Base-by-base conservation (phyloP, 2,329 filamentous ascomycete genomes). In the Alternaria angustiovoidea region DNA sequence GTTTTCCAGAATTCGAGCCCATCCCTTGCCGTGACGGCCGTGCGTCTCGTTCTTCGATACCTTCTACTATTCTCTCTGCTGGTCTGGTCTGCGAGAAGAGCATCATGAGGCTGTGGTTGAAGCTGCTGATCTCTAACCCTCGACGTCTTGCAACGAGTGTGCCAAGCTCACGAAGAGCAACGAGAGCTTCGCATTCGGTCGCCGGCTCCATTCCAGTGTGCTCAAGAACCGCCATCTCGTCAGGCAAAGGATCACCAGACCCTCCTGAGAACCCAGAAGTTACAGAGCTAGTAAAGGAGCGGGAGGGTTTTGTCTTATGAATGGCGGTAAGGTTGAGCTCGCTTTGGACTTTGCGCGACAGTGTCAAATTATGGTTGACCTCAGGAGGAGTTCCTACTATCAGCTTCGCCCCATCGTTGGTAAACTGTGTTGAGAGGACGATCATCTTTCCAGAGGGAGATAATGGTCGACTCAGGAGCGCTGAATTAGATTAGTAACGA, bases 371-470 rank as follows among this genome's bases (percentile, higher is more conserved):
- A 30, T 54, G 48, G 2, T 59, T 56, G 1, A 51, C 30, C 2
- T 44, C 57, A 5, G 78, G 75, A 12, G 75, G 76, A 16, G 75
- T 75, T 2, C 75, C 78, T 9, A 79, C 69, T 9, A 69, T 68
- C 3, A 80, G 57, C 9, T 72, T 65, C 24, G 70, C 57, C 32
- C 66, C 54, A 4, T 56, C 73, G 38, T 62, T 64, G 4, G 72
- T 73, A 14, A 82, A 68, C n/a, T 75, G 75, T 56, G 72, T 70
- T 5, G 80, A 82, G 11, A 81, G 64, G 41, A 71, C 71, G 24
- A 66, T 67, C 78, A 82, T 81, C 42, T 73, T 72, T 14, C 64
- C 67, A 2, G 80, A 81, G 4, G 80, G 79, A 7, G 80, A 81
- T 6, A 60, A 57, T 4, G 73, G 67, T 42, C 75, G 73, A 26